These are phyloP conservation scores for Cordyceps tenuipes DNA, from an alignment of 2,329 filamentous ascomycete species.

Conservation along the genomic window DNA sequence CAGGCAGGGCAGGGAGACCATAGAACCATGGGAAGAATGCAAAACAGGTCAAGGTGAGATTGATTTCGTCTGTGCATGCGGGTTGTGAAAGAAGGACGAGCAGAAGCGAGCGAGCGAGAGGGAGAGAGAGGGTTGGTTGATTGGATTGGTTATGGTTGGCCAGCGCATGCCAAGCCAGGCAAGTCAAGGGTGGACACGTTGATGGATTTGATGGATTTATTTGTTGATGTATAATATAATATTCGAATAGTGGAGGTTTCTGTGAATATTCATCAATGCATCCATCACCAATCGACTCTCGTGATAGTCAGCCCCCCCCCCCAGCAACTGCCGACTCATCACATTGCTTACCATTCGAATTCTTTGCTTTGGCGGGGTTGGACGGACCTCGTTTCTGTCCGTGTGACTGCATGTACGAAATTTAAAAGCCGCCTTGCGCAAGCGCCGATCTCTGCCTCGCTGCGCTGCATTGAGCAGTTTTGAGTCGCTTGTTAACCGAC, in stretches of 20 bases:
- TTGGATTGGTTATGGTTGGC: no score
- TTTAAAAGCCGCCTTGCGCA: not conserved
- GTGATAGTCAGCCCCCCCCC: no score
- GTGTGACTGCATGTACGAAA: not conserved
- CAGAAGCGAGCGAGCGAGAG: no score
- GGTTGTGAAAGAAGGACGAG: not conserved
- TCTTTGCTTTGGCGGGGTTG: not conserved
- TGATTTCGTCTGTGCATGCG: not conserved
- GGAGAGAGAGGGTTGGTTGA: no score
- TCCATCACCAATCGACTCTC: no score
- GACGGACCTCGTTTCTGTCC: no score
- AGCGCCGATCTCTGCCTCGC: not conserved
- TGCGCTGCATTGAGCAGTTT: constrained; percentile 2
- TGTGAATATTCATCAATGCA: not conserved
- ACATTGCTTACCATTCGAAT: not conserved
- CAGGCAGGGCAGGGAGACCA: no score
- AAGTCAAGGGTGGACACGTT: not conserved
- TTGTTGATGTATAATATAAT: no score
- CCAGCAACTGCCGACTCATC: not conserved
- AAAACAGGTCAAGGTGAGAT: not conserved
- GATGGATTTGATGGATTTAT: not conserved
- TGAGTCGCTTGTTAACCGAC: not conserved
- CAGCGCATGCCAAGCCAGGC: not conserved
- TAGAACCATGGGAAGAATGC: not conserved
- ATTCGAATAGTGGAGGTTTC: not conserved